A percentile compares a stretch with the other conserved stretches of the same genome.
Evolutionary conservation across 2,329 filamentous ascomycete genomes (phyloP).

Genomic region (Aspergillus aculeatus): DNA sequence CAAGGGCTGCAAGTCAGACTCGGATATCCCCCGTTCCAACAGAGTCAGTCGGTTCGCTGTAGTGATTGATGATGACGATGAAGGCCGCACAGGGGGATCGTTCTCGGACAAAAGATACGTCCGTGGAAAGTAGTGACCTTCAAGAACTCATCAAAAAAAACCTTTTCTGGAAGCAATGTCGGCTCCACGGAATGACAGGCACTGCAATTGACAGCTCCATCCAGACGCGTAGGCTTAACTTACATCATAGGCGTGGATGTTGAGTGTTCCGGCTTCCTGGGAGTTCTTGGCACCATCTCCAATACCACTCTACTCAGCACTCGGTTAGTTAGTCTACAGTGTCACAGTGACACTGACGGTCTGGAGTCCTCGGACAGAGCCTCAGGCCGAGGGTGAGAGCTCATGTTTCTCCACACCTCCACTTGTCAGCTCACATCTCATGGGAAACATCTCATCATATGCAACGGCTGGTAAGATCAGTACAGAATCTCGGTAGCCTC

Average conservation of each 20-base stretch:
- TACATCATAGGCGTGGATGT: slow-evolving; percentile 11
- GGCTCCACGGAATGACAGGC: slow-evolving; percentile 5
- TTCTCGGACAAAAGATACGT: not conserved
- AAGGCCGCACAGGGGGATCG: not conserved
- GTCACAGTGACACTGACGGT: too few relatives aligned
- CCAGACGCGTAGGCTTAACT: slow-evolving; percentile 3
- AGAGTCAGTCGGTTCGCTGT: not conserved
- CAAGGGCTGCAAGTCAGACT: slow-evolving; percentile 2
- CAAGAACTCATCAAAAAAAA: not conserved
- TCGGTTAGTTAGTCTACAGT: too few relatives aligned
- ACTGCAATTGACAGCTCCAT: slow-evolving; percentile 11
- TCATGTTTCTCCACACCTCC: slow-evolving; percentile 21
- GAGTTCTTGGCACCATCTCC: not conserved
- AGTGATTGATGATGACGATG: not conserved
- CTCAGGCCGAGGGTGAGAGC: slow-evolving; percentile 1
- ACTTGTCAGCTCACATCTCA: slow-evolving; percentile 14
- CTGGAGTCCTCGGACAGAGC: not conserved
- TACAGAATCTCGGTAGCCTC: not conserved
- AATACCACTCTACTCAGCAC: not conserved
- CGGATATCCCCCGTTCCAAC: not conserved
- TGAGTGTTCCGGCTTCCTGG: not conserved
- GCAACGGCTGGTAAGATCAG: not conserved
- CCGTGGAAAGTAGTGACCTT: not conserved
- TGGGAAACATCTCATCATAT: not conserved
- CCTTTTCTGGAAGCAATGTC: slow-evolving; percentile 14